Evolutionary conservation across 495 filamentous ascomycete genomes (phyloP).

Genomic region (Articulospora tetracladia): DNA sequence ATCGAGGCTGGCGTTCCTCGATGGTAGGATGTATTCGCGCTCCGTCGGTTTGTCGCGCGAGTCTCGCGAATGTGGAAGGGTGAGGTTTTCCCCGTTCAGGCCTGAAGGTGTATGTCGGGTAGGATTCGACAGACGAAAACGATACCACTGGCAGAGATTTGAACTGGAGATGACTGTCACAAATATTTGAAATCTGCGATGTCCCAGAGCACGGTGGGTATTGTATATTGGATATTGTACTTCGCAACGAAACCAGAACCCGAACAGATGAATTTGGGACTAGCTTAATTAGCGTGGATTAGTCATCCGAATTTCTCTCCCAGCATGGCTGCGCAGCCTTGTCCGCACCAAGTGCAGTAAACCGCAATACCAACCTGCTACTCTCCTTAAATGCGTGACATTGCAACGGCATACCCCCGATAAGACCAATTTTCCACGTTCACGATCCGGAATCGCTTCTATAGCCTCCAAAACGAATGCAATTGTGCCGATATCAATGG

Average conservation of each 20-base stretch:
- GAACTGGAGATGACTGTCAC: too few relatives aligned
- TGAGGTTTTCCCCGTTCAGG: neutral
- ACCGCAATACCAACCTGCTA: too few relatives aligned
- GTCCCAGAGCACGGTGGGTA: neutral
- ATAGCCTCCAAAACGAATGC: slow-evolving; percentile 22
- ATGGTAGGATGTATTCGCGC: neutral
- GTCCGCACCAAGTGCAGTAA: neutral
- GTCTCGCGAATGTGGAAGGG: neutral
- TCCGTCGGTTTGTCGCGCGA: slow-evolving; percentile 23
- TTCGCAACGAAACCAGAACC: neutral
- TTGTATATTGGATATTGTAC: neutral
- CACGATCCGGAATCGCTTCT: neutral
- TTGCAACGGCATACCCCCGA: too few relatives aligned
- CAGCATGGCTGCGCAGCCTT: neutral
- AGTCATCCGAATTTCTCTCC: neutral
- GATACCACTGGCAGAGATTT: too few relatives aligned
- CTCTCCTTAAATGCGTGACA: too few relatives aligned
- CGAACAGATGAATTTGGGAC: neutral
- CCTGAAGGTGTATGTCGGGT: neutral
- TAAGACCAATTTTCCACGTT: too few relatives aligned
- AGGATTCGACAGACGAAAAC: neutral
- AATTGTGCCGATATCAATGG: slow-evolving; percentile 19
- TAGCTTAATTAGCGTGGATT: neutral
- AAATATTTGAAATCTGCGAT: neutral
- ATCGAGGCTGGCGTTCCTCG: slow-evolving; percentile 4